A percentile compares a stretch with the other conserved stretches of the same genome.
Conservation (phyloP, 2,329 filamentous ascomycete species). For the Trichoderma atrobrunneum region DNA sequence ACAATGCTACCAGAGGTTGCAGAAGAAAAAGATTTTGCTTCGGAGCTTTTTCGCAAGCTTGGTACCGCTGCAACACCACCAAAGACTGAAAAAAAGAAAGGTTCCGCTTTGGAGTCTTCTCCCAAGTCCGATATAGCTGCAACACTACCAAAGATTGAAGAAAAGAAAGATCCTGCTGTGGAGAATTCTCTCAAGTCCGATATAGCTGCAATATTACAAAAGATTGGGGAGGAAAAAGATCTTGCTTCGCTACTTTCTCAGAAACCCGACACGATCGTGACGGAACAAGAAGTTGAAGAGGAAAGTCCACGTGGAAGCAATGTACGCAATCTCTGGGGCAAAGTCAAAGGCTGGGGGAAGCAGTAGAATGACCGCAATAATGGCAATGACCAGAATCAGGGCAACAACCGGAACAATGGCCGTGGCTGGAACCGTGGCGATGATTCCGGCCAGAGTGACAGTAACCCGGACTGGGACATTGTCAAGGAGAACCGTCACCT, state of each 20-base stretch:
- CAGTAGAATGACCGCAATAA: background rate
- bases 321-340: background rate
- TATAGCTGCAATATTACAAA: background rate
- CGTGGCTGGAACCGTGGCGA: background rate
- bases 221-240: background rate
- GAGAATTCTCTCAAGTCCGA: background rate
- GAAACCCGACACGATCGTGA: background rate
- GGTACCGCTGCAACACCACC: background rate
- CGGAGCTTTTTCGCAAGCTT: background rate
- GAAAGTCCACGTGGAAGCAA: background rate
- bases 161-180: background rate
- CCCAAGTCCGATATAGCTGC: no score
- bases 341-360: background rate
- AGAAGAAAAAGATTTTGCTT: background rate
- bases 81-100: no score
- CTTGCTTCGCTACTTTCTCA: background rate
- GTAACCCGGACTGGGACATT: background rate
- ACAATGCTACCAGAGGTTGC: background rate
- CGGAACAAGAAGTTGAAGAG: background rate
- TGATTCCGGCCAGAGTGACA: background rate
- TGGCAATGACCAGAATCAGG: background rate
- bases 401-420: background rate
- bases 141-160: background rate
- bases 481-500: background rate
- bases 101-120: no score